These are phyloP conservation scores for Starmerella stellata DNA, from an alignment of 805 yeast species.

Conservation along the genomic window DNA sequence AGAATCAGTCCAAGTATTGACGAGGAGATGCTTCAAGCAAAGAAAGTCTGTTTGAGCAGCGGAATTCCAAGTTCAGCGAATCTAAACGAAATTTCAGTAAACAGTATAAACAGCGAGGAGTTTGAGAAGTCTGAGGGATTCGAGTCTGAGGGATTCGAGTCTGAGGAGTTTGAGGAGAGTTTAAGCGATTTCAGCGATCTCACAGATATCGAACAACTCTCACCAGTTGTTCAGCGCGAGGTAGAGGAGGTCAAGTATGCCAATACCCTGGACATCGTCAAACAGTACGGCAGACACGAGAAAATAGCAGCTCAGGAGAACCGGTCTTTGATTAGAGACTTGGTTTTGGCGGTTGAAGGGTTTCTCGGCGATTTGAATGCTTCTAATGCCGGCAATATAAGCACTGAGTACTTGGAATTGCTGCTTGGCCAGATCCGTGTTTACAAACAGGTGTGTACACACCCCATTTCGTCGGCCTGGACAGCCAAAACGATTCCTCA, in stretches of 20 bases:
- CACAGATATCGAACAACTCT: background rate
- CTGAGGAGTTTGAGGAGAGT: no score
- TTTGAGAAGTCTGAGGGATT: no score
- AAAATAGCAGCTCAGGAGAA: background rate
- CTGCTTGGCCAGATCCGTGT: background rate
- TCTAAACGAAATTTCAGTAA: no score
- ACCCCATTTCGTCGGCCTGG: background rate
- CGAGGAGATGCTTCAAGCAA: no score
- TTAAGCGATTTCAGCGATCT: background rate
- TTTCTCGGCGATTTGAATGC: background rate
- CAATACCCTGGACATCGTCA: no score
- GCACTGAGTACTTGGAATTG: background rate
- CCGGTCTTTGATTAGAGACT: background rate
- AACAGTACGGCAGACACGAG: background rate
- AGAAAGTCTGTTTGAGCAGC: no score
- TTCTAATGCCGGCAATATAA: background rate
- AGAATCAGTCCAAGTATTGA: no score
- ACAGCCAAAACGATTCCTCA: background rate
- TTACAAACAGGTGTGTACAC: background rate
- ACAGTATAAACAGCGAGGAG: no score
- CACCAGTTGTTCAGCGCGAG: background rate
- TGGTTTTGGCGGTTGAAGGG: background rate
- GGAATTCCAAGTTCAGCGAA: no score
- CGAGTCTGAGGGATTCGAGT: no score
- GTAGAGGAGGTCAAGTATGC: no score